Evolutionary conservation across 2,329 filamentous ascomycete genomes (phyloP).

Genomic region (Penicillium sp.): DNA sequence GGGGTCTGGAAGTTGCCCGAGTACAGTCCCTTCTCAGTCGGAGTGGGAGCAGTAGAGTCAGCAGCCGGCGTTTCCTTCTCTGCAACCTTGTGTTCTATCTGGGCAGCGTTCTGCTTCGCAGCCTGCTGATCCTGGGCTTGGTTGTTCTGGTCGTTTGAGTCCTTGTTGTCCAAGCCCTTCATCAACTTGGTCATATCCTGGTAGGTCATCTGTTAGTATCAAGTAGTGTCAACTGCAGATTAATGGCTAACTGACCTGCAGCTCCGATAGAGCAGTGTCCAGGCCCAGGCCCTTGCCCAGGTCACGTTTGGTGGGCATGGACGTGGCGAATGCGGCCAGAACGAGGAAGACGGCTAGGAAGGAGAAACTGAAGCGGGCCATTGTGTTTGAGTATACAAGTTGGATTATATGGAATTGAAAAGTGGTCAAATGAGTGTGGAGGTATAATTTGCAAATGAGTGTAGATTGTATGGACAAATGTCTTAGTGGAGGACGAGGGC

Average conservation of each 20-base stretch:
- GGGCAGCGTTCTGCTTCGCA: neutral
- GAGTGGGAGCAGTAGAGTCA: conserved; percentile 3
- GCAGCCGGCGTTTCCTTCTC: neutral
- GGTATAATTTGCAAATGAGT: conserved; percentile 12
- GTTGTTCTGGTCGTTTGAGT: conserved; percentile 17
- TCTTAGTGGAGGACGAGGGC: neutral
- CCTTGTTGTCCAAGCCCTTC: conserved; percentile 18
- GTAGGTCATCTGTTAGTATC: neutral
- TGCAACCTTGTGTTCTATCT: conserved; percentile 6
- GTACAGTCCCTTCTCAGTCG: conserved; percentile 22
- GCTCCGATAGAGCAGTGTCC: conserved; percentile 14
- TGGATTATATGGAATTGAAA: conserved; percentile 15
- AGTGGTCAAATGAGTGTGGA: conserved; percentile 17
- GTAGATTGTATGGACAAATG: neutral
- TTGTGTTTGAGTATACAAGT: conserved; percentile 23
- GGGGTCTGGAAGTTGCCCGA: conserved; percentile 30
- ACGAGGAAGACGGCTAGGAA: conserved; percentile 35
- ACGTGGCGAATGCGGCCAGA: conserved; percentile 36
- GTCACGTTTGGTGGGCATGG: conserved; percentile 33
- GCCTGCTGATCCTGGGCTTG: conserved; percentile 4
- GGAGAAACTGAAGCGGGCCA: conserved; percentile 39
- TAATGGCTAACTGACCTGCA: conserved; percentile 25
- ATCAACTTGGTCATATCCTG: conserved; percentile 27
- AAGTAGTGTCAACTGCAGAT: neutral
- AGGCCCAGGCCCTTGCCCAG: conserved; percentile 8